phyloP scores from a whole-genome alignment of 2,329 filamentous ascomycete genomes.

The Sclerotinia glacialis region DNA sequence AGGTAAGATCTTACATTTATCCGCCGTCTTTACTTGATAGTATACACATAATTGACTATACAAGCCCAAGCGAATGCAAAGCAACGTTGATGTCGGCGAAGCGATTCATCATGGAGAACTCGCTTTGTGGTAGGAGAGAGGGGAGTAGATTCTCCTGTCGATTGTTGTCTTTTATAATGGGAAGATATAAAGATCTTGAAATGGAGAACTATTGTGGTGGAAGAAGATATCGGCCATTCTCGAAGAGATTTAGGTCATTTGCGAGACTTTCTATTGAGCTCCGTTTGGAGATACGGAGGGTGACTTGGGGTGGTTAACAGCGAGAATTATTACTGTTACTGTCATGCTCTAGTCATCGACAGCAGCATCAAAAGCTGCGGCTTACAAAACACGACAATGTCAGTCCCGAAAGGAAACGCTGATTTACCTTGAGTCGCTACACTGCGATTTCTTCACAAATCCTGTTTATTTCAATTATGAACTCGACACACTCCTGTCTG shows the following conservation, averaged over 20 bases:
- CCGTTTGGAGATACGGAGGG: not conserved
- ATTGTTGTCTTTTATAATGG: not conserved
- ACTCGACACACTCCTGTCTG: not conserved
- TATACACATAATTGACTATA: not conserved
- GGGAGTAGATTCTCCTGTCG: not conserved
- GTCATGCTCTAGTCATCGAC: not conserved
- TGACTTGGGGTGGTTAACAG: not conserved
- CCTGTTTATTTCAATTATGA: not conserved
- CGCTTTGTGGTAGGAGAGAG: too few species aligned
- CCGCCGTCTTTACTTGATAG: accelerated
- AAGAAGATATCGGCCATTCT: too few species aligned
- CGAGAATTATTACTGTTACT: not conserved
- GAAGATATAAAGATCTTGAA: too few species aligned
- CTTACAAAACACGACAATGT: not conserved
- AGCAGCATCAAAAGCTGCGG: not conserved
- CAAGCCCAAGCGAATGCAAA: not conserved
- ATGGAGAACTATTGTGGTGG: too few species aligned
- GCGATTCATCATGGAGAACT: not conserved
- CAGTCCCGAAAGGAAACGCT: not conserved
- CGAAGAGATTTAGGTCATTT: too few species aligned
- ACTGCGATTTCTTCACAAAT: not conserved
- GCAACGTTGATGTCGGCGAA: not conserved
- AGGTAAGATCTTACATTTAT: not conserved
- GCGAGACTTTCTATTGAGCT: not conserved
- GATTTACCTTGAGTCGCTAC: not conserved